Percentiles rank a stretch among this genome's conserved stretches.
phyloP scores from a whole-genome alignment of 345 rosid species.

The Sisymbrium altissimum region DNA sequence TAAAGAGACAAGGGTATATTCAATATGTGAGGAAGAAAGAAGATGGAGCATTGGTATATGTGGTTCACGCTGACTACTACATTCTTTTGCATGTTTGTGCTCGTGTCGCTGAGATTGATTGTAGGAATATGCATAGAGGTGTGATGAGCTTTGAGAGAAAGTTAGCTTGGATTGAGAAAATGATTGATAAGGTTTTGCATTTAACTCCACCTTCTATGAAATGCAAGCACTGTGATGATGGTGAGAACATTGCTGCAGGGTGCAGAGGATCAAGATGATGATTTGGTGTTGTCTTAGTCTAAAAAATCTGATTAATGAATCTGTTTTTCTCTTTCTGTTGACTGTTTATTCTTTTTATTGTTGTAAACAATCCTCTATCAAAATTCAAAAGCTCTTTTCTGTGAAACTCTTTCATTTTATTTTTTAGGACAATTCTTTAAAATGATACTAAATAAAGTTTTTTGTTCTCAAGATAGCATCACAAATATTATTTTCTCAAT shows the following conservation, averaged over 20 bases:
- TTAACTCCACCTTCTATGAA: slow-evolving; percentile 37
- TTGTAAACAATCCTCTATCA: too few species aligned
- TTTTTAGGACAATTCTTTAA: too few species aligned
- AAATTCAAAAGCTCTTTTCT: too few species aligned
- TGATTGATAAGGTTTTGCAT: slow-evolving; percentile 55
- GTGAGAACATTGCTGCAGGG: background rate
- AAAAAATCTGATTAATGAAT: background rate
- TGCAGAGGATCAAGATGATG: slow-evolving; percentile 5
- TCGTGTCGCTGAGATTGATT: slow-evolving; percentile 52
- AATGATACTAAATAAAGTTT: too few species aligned
- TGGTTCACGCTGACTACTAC: slow-evolving; percentile 81
- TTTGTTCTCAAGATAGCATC: too few species aligned
- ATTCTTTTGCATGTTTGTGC: slow-evolving; percentile 70
- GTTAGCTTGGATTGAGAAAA: slow-evolving; percentile 70
- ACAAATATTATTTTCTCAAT: too few species aligned
- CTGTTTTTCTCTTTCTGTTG: background rate
- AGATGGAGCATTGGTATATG: slow-evolving; percentile 50
- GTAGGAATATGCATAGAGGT: slow-evolving; percentile 63
- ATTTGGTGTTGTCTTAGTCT: background rate
- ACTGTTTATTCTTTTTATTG: too few species aligned
- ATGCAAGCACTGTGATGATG: slow-evolving; percentile 46
- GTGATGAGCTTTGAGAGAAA: slow-evolving; percentile 72
- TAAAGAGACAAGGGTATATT: slow-evolving; percentile 58
- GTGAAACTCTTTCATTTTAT: too few species aligned
- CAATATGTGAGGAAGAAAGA: slow-evolving; percentile 59